Conservation (phyloP, 139 green algal genomes). For the Tetratostichococcus sp. region DNA sequence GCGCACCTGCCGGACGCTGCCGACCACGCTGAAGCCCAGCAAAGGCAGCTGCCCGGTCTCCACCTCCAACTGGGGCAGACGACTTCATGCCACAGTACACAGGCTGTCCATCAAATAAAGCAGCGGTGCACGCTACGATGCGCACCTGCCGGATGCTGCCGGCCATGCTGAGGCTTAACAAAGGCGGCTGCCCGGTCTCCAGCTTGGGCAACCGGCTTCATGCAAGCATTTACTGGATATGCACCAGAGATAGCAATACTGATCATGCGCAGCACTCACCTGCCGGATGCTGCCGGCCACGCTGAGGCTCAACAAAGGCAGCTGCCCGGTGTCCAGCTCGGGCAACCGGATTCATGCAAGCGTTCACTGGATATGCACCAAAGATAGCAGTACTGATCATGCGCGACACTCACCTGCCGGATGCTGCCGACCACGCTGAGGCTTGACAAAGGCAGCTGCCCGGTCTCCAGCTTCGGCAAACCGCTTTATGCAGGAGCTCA, state of each 20-base stretch:
- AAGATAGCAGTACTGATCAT: too few species aligned
- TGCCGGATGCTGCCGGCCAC: constrained; percentile 43
- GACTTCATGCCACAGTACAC: constrained; percentile 25
- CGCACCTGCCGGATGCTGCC: constrained; percentile 45
- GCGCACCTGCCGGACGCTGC: constrained; percentile 32
- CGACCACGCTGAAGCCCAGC: constrained; percentile 45
- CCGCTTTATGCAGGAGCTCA: too few species aligned
- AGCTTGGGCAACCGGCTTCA: too few species aligned
- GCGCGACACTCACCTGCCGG: too few species aligned
- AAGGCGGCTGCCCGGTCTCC: constrained; percentile 56
- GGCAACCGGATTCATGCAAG: constrained; percentile 39
- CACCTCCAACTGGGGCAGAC: constrained; percentile 55
- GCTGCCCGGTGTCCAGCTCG: constrained; percentile 55
- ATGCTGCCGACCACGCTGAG: constrained; percentile 52
- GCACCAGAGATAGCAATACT: too few species aligned
- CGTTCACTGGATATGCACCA: too few species aligned
- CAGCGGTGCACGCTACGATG: too few species aligned
- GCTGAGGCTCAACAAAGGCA: constrained; percentile 54
- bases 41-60: constrained; percentile 61
- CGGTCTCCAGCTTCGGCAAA: constrained; percentile 61
- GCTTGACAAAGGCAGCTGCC: constrained; percentile 53
- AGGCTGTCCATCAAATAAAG: too few species aligned
- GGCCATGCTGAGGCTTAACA: constrained; percentile 51
- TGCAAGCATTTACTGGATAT: too few species aligned
- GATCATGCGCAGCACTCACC: too few species aligned